Evolutionary conservation across 257 asterid genomes (phyloP), one percentile per base, ranked within the genome.

Genomic region (Haberlea rhodopensis): DNA sequence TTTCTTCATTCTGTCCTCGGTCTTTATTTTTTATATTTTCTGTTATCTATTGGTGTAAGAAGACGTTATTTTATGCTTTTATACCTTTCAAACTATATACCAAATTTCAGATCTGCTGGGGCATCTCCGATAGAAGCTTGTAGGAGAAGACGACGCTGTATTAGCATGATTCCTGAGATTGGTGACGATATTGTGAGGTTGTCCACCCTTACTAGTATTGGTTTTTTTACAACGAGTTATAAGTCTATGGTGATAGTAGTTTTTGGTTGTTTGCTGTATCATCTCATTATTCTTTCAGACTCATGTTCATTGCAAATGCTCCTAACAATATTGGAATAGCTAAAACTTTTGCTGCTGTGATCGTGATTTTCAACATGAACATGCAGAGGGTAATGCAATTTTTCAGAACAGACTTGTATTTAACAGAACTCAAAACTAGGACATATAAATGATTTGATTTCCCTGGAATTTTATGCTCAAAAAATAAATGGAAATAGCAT

Each of bases 181-280:
- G 89, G 96, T 56, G 97, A 91, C 67, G 96, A 91, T 74, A 86
- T 85, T 67, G 96, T 86, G 71, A 91, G 95, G 96, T 91, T 76
- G 84, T 76, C 63, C 60, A 61, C 65, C 56, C 67, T 71, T 73
- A 68, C 63, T 61, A 40, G 8, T 57, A 32, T 20, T 58, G 51
- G 19, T 16, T 43, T 34, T 34, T 34, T 37, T 37, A 37, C 5
- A n/a, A 43, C 16, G 51, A 5, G 18, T 40, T 40, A 15, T 40
- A 3, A 43, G 20, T 5, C 51, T 43, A 13, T 19, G 18, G 51
- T 43, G 16, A 15, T 43, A 6, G 6, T 43, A 43, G 19, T 13
- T 15, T 13, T 15, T 43, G 20, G 19, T 13, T 13, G 19, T 43
- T 3, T 11, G 46, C 1, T 11, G 5, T 37, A 10, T 15, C 51